phyloP scores from a whole-genome alignment of 306 rosid species.

The Fragaria ananassa region DNA sequence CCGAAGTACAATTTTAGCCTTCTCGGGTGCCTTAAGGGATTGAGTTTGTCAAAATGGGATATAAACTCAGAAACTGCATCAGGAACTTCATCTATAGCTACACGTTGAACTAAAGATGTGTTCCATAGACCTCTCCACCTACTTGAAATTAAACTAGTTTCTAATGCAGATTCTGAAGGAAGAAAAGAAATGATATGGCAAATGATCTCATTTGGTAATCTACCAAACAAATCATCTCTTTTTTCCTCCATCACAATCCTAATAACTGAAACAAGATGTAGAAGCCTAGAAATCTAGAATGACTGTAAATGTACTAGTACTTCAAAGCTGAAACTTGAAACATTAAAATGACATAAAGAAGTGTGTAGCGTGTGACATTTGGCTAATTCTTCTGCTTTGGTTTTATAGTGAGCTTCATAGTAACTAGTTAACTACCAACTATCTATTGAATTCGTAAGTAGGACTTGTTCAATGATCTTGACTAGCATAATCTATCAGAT shows the following conservation, averaged over 20 bases:
- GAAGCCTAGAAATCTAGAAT: not conserved
- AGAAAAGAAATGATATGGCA: slow-evolving; percentile 55
- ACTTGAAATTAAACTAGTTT: slow-evolving; percentile 56
- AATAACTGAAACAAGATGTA: not conserved
- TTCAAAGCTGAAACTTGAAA: not conserved
- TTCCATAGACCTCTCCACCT: slow-evolving; percentile 75
- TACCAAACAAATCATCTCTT: slow-evolving; percentile 18
- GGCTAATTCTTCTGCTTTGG: not conserved
- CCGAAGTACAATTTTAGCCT: slow-evolving; percentile 50
- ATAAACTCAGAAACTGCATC: slow-evolving; percentile 35
- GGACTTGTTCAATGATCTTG: slow-evolving; percentile 5
- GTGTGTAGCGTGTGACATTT: not conserved
- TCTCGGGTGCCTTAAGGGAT: slow-evolving; percentile 56
- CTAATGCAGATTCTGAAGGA: slow-evolving; percentile 56
- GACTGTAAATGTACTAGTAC: not conserved
- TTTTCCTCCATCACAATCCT: slow-evolving; percentile 12
- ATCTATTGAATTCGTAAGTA: not conserved
- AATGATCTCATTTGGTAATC: slow-evolving; percentile 48
- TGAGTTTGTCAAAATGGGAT: slow-evolving; percentile 34
- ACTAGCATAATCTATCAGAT: not conserved
- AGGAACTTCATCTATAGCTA: slow-evolving; percentile 32
- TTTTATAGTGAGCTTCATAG: not conserved
- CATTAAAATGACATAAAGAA: not conserved
- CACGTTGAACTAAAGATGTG: slow-evolving; percentile 32
- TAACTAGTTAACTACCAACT: not conserved